Conservation (phyloP, 495 filamentous ascomycete species). For the Sporormia fimetaria region DNA sequence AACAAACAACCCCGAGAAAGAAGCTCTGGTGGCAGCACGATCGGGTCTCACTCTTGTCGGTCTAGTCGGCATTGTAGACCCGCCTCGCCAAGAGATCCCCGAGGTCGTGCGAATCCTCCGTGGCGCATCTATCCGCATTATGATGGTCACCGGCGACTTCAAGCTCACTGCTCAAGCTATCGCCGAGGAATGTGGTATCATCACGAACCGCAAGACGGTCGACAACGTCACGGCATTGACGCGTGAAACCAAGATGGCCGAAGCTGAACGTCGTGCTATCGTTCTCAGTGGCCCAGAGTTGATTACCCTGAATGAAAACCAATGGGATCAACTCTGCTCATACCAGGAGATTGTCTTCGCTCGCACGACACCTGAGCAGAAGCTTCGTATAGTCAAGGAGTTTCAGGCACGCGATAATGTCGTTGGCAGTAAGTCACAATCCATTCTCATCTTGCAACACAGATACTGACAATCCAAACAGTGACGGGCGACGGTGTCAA, state of each 20-base stretch:
- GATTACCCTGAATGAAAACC: conserved; percentile 42
- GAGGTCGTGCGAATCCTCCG: conserved; percentile 47
- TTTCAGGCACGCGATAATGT: conserved; percentile 44
- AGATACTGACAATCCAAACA: too few relatives aligned
- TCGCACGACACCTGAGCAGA: conserved; percentile 64
- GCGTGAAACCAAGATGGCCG: conserved; percentile 8
- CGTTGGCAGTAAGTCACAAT: too few relatives aligned
- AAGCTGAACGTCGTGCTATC: conserved; percentile 27
- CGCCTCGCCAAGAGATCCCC: conserved; percentile 52
- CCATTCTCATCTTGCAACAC: too few relatives aligned
- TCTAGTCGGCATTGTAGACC: conserved; percentile 55
- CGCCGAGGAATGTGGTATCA: conserved; percentile 54
- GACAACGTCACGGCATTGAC: conserved; percentile 35
- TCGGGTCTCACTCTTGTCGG: conserved; percentile 49
- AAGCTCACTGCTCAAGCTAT: conserved; percentile 60
- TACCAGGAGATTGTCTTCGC: conserved; percentile 59
- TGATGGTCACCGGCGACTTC: conserved; percentile 68
- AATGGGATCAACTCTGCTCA: conserved; percentile 46
- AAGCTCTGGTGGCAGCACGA: conserved; percentile 38
- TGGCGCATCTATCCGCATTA: conserved; percentile 50
- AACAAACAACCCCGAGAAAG: conserved; percentile 32
- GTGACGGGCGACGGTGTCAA: conserved; percentile 53
- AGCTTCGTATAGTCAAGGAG: conserved; percentile 60
- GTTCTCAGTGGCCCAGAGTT: conserved; percentile 49
- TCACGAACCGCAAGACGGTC: conserved; percentile 36